phyloP scores from a whole-genome alignment of 2,329 filamentous ascomycete species.

The Stenocarpella maydis region DNA sequence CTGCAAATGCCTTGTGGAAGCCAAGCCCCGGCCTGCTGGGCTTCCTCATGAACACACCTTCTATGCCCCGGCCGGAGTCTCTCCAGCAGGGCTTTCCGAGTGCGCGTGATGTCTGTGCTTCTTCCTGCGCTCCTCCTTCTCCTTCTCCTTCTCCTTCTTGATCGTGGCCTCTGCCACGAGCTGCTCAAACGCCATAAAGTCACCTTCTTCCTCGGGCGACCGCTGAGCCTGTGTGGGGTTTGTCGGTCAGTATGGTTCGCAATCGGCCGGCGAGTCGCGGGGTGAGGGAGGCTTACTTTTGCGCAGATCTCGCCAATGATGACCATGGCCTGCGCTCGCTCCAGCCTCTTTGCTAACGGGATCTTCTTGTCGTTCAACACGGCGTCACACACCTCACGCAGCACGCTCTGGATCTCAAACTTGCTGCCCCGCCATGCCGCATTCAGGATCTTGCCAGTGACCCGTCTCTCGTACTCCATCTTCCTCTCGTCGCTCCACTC shows the following conservation, averaged over 20 bases:
- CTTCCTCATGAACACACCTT: neutral
- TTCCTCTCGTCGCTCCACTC: conserved; percentile 99
- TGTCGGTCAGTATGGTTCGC: conserved; percentile 33
- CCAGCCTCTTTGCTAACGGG: conserved; percentile 82
- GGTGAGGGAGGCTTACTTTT: conserved; percentile 66
- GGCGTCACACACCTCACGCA: conserved; percentile 92
- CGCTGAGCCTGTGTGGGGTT: conserved; percentile 73
- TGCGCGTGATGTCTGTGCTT: conserved; percentile 35
- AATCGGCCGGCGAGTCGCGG: neutral
- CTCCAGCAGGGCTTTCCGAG: conserved; percentile 15
- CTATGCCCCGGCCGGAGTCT: conserved; percentile 18
- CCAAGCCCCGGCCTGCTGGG: neutral
- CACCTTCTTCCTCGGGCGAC: conserved; percentile 94
- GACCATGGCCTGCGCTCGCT: conserved; percentile 89
- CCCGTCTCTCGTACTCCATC: conserved; percentile 91
- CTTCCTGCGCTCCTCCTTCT: conserved; percentile 61
- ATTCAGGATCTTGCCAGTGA: conserved; percentile 97
- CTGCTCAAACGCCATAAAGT: conserved; percentile 98
- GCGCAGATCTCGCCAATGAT: conserved; percentile 89
- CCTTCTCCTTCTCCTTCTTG: conserved; percentile 88
- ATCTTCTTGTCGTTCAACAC: conserved; percentile 84
- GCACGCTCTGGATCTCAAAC: conserved; percentile 96
- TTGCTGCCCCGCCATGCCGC: conserved; percentile 96
- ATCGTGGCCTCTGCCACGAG: conserved; percentile 95
- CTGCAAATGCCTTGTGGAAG: neutral